Conservation (phyloP, 2,329 filamentous ascomycete species). For the Apiospora pterosperma region DNA sequence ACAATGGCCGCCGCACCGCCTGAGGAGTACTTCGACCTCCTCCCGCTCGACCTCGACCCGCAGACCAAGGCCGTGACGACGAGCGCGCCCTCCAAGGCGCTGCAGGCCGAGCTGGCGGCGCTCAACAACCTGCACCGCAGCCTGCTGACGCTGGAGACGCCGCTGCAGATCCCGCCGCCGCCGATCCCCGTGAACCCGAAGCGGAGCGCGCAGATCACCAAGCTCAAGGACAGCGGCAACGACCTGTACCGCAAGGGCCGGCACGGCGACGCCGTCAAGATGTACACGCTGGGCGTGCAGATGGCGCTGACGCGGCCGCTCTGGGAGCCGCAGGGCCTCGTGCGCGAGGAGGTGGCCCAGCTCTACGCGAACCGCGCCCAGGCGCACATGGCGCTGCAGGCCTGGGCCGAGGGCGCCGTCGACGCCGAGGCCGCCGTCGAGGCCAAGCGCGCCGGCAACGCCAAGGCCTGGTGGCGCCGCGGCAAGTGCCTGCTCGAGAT, state of each 20-base stretch:
- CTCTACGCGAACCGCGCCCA: conserved; percentile 87
- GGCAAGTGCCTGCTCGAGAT: conserved; percentile 88
- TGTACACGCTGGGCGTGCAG: conserved; percentile 83
- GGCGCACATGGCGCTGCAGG: conserved; percentile 77
- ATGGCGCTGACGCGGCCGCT: conserved; percentile 80
- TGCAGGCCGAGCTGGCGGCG: conserved; percentile 63
- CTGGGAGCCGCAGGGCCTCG: conserved; percentile 84
- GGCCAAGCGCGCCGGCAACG: conserved; percentile 80
- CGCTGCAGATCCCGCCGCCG: conserved; percentile 70
- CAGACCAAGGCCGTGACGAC: conserved; percentile 69
- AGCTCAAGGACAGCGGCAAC: conserved; percentile 88
- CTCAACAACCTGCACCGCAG: conserved; percentile 78
- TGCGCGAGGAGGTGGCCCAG: conserved; percentile 77
- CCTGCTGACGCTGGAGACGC: conserved; percentile 62
- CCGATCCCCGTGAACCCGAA: conserved; percentile 92
- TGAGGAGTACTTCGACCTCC: conserved; percentile 65
- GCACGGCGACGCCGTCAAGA: conserved; percentile 70
- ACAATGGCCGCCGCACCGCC: background rate
- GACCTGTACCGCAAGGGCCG: conserved; percentile 74
- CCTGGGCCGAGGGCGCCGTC: conserved; percentile 81
- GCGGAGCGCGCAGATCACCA: conserved; percentile 80
- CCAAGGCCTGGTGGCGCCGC: conserved; percentile 91
- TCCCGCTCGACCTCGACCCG: conserved; percentile 80
- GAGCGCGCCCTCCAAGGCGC: conserved; percentile 40
- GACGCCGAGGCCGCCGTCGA: conserved; percentile 89